Conservation (phyloP, 2,329 filamentous ascomycete species). For the Colletotrichum echinochloae region DNA sequence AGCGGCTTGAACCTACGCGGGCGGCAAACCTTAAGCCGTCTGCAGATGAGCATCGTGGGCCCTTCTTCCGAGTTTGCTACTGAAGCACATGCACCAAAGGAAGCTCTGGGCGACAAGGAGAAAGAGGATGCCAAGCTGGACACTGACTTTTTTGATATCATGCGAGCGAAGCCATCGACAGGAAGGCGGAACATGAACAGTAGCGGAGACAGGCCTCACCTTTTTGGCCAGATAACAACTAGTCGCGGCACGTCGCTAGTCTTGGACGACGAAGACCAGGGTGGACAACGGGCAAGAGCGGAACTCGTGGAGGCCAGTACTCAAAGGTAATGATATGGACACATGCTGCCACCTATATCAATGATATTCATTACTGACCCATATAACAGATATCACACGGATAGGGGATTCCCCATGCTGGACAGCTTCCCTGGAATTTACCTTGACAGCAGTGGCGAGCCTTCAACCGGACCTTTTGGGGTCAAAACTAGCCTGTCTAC, state of each 20-base stretch:
- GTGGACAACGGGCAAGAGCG: not conserved
- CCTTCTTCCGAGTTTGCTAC: slow-evolving; percentile 40
- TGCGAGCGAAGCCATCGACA: slow-evolving; percentile 33
- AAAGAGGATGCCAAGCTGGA: slow-evolving; percentile 48
- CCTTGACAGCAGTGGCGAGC: slow-evolving; percentile 53
- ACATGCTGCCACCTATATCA: no score
- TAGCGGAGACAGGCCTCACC: slow-evolving; percentile 44
- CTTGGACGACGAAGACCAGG: slow-evolving; percentile 40
- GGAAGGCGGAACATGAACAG: slow-evolving; percentile 18
- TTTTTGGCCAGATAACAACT: slow-evolving; percentile 58
- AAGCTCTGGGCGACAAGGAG: slow-evolving; percentile 47
- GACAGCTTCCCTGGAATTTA: slow-evolving; percentile 89
- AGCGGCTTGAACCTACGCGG: slow-evolving; percentile 79
- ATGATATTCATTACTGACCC: not conserved
- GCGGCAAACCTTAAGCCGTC: slow-evolving; percentile 81
- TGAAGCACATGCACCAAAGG: slow-evolving; percentile 17
- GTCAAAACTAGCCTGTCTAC: slow-evolving; percentile 75
- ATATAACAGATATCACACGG: slow-evolving; percentile 59
- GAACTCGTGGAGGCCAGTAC: slow-evolving; percentile 27
- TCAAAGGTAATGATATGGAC: slow-evolving; percentile 18
- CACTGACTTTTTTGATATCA: slow-evolving; percentile 47
- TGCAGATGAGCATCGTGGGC: slow-evolving; percentile 73
- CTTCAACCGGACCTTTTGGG: slow-evolving; percentile 56
- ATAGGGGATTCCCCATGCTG: slow-evolving; percentile 78
- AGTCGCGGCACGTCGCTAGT: slow-evolving; percentile 42